Conservation (phyloP, 352 stramenopile genomes). For the Phytophthora syringae region DNA sequence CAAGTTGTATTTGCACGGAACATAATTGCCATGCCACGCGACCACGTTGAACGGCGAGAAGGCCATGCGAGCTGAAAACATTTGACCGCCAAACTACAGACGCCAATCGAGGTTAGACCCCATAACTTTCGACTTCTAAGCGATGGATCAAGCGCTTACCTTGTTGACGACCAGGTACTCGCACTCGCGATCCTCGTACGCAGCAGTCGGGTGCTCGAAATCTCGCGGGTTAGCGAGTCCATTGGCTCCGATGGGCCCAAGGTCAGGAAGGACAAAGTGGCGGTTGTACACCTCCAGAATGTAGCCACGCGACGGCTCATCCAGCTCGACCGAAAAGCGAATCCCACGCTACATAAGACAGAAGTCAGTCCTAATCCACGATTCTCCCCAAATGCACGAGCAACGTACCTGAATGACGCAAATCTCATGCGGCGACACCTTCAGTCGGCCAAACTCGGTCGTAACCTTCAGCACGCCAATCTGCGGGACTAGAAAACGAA, state of each 20-base stretch:
- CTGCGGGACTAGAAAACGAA: constrained; percentile 87
- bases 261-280: constrained; percentile 95
- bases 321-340: constrained; percentile 92
- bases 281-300: constrained; percentile 96
- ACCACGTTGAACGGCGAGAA: constrained; percentile 98
- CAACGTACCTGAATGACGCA: constrained; percentile 91
- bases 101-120: not conserved
- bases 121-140: not conserved
- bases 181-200: constrained; percentile 89
- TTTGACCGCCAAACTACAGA: constrained; percentile 80
- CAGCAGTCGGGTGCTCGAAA: constrained; percentile 93
- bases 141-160: constrained; percentile 31
- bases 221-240: constrained; percentile 96
- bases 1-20: constrained; percentile 98
- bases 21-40: constrained; percentile 98
- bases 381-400: not conserved
- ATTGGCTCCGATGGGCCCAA: constrained; percentile 97
- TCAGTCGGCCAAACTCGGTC: constrained; percentile 94
- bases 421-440: constrained; percentile 91
- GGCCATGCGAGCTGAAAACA: constrained; percentile 86
- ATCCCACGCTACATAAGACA: constrained; percentile 80
- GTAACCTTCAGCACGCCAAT: constrained; percentile 89
- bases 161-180: constrained; percentile 82
- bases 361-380: not conserved
- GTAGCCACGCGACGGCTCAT: constrained; percentile 91